Evolutionary conservation across 352 stramenopile genomes (phyloP).

Genomic region (Halophytophthora batemanensis): DNA sequence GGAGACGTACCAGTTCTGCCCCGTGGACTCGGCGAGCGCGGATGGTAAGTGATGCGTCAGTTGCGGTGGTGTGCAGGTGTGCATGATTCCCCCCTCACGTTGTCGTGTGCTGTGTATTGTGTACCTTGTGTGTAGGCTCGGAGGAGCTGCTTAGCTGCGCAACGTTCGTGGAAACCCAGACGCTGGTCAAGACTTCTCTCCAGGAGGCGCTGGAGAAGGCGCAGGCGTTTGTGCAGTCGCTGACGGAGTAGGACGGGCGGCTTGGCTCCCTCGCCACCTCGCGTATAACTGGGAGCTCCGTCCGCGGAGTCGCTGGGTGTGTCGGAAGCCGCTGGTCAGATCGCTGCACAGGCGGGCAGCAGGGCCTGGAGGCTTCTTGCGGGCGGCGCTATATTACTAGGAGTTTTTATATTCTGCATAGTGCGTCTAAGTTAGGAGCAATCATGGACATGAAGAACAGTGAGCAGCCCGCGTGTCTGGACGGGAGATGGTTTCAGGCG

Average conservation of each 20-base stretch:
- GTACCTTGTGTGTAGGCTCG: slow-evolving; percentile 20
- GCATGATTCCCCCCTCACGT: slow-evolving; percentile 1
- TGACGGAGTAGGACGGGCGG: slow-evolving; percentile 20
- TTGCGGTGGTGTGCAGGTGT: slow-evolving; percentile 4
- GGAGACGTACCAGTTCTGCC: slow-evolving; percentile 46
- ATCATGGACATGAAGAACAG: no score
- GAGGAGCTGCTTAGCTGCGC: slow-evolving; percentile 33
- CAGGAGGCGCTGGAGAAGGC: slow-evolving; percentile 24
- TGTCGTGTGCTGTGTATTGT: slow-evolving; percentile 2
- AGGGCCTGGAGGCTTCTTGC: no score
- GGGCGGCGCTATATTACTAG: no score
- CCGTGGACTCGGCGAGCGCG: slow-evolving; percentile 25
- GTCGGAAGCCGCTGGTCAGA: no score
- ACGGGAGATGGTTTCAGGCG: no score
- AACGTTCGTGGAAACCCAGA: slow-evolving; percentile 38
- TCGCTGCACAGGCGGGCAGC: no score
- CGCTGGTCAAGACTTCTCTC: slow-evolving; percentile 31
- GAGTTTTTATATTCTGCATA: no score
- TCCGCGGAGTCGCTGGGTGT: no score
- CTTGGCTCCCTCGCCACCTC: no score
- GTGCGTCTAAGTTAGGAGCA: no score
- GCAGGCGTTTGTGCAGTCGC: slow-evolving; percentile 27
- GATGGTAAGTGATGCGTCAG: slow-evolving; percentile 27
- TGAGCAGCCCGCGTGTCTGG: no score
- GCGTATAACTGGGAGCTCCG: no score